Base-by-base conservation (phyloP, 257 asterid species). In the Verbena officinalis region DNA sequence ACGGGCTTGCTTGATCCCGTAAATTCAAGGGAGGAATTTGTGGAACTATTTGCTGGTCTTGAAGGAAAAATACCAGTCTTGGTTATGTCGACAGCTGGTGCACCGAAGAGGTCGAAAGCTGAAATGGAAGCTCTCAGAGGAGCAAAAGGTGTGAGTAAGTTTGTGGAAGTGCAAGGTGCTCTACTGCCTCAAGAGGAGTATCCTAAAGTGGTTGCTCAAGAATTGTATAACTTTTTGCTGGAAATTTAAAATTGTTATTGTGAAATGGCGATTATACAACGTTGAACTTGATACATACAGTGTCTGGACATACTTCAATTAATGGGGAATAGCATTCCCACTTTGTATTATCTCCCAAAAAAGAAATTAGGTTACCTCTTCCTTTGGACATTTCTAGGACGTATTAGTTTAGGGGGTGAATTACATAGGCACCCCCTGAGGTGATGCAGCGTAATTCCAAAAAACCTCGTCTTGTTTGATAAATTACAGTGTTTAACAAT, bases 181-280 rank as follows among this genome's bases (percentile, higher is more conserved):
- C 94, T 93, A 43, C 81, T 93, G 60, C 99, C 99, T 20, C 99
- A 93, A 42, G 99, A 93, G 78, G 97, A 93, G 80, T 85, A 84
- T 59, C 97, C 97, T 13, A 78, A 79, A 77, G 79, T 45, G 44
- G 87, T 87, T 62, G 96, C 96, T 3, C 94, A 87, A 65, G 91
- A 92, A 65, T 79, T 92, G 9, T 82, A 78, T 60, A 73, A 54
- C 39, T 86, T 87, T 78, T 76, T 92, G 82, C 81, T 71, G 38
- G 88, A 89, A 78, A 82, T 55, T 68, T 77, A 51, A 63, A 50
- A 42, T 43, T 31, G 48, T 20, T 51, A 48, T 19, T 34, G 30
- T 54, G 43, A 43, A 22, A 55, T 49, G 64, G 53, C 19, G 43
- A 5, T 27, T 59, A 4, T n/a, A 52, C 15, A 65, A 59, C 42